phyloP scores from a whole-genome alignment of 2,329 filamentous ascomycete species.

The Colletotrichum salicis region DNA sequence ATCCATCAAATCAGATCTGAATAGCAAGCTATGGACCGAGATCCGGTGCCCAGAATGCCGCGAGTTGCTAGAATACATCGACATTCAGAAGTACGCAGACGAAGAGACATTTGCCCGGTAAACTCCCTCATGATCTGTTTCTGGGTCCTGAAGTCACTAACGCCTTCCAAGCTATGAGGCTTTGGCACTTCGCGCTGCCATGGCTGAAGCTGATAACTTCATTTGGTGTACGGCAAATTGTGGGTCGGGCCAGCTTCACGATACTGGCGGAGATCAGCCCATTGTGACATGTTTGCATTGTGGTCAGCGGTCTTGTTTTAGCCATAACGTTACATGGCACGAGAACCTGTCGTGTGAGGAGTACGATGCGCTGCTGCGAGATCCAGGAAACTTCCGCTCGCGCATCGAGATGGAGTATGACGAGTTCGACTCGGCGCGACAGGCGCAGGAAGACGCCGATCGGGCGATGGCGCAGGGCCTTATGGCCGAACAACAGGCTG shows the following conservation, averaged over 20 bases:
- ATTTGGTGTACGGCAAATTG: constrained; percentile 65
- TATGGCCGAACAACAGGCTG: constrained; percentile 44
- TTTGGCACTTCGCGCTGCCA: constrained; percentile 53
- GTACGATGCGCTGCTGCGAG: constrained; percentile 51
- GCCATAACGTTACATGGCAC: constrained; percentile 55
- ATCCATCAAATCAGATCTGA: constrained; percentile 48
- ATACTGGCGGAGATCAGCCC: constrained; percentile 49
- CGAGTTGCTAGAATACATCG: constrained; percentile 52
- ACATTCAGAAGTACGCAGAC: constrained; percentile 58
- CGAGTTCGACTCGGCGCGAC: constrained; percentile 55
- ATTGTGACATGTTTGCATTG: constrained; percentile 55
- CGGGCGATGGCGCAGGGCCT: constrained; percentile 47
- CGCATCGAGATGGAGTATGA: constrained; percentile 53
- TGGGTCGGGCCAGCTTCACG: constrained; percentile 63
- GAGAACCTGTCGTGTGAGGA: constrained; percentile 53
- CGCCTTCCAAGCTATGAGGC: constrained; percentile 50
- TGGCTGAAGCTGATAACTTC: constrained; percentile 58
- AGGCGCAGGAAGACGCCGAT: constrained; percentile 59
- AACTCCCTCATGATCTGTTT: not conserved
- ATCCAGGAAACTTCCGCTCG: constrained; percentile 52
- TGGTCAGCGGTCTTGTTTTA: constrained; percentile 53
- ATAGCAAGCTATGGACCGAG: constrained; percentile 52
- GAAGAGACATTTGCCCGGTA: constrained; percentile 55
- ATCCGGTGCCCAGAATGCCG: constrained; percentile 65
- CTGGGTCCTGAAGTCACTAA: not conserved